Conservation (phyloP, 306 rosid species). For the Acacia crassicarpa region DNA sequence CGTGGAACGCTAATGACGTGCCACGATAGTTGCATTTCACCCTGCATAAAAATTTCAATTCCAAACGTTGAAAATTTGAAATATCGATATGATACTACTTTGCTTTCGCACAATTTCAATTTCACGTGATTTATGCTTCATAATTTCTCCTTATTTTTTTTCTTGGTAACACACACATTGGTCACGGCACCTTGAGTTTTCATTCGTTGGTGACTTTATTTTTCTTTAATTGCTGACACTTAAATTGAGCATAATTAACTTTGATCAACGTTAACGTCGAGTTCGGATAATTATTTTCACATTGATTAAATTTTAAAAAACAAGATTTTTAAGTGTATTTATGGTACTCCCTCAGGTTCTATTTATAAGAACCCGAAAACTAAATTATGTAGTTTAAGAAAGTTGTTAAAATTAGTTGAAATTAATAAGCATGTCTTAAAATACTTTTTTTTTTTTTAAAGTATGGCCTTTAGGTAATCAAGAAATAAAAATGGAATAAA, state of each 20-base stretch:
- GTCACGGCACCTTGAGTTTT: not conserved
- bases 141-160: not conserved
- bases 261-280: not conserved
- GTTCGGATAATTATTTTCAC: not conserved
- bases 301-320: not conserved
- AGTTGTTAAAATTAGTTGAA: no score
- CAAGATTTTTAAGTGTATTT: not conserved
- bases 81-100: not conserved
- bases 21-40: conserved; percentile 52
- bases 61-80: not conserved
- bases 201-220: not conserved
- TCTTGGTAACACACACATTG: not conserved
- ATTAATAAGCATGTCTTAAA: no score
- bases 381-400: no score
- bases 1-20: conserved; percentile 29
- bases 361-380: no score
- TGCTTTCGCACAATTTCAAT: not conserved
- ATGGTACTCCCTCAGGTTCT: fast-evolving
- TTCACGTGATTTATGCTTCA: not conserved
- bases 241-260: not conserved
- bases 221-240: not conserved
- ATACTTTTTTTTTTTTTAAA: no score
- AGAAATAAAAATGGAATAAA: no score
- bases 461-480: no score
- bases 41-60: conserved; percentile 24